Evolutionary conservation across 1,284 basidiomycete species (phyloP).

Genomic region (Ceratobasidium sp.): DNA sequence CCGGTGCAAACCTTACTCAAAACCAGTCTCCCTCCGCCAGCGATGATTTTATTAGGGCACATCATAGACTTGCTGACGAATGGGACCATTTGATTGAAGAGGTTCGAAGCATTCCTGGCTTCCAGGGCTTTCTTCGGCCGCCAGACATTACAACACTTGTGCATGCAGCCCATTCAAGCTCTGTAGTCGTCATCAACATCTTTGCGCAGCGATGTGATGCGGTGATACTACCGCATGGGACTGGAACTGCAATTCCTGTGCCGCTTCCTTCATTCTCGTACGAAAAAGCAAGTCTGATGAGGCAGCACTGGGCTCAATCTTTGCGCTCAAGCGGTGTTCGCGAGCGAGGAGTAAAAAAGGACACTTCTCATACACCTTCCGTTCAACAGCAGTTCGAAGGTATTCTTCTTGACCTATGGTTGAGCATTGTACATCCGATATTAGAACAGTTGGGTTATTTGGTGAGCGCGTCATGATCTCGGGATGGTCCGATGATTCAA

Average conservation of each 20-base stretch:
- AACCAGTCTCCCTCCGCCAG: background rate
- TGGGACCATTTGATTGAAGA: conserved; percentile 3
- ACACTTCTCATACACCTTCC: background rate
- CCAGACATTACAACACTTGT: background rate
- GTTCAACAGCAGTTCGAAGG: background rate
- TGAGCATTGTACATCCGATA: background rate
- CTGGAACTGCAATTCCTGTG: background rate
- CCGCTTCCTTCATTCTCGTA: background rate
- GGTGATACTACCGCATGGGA: background rate
- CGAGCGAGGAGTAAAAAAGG: background rate
- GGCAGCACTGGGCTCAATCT: background rate
- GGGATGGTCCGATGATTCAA: background rate
- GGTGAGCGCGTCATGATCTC: background rate
- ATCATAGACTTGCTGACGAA: conserved; percentile 2
- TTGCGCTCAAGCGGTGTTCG: background rate
- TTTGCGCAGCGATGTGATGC: background rate
- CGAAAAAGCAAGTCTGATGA: background rate
- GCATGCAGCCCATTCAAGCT: background rate
- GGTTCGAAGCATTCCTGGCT: background rate
- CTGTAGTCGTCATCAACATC: background rate
- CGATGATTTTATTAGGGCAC: background rate
- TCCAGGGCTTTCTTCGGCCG: background rate
- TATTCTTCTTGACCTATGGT: background rate
- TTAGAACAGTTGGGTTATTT: background rate
- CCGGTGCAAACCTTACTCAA: background rate